These are phyloP conservation scores for Phaeodactylum tricornutum DNA, from an alignment of 108 stramenopile species.

Conservation along the genomic window DNA sequence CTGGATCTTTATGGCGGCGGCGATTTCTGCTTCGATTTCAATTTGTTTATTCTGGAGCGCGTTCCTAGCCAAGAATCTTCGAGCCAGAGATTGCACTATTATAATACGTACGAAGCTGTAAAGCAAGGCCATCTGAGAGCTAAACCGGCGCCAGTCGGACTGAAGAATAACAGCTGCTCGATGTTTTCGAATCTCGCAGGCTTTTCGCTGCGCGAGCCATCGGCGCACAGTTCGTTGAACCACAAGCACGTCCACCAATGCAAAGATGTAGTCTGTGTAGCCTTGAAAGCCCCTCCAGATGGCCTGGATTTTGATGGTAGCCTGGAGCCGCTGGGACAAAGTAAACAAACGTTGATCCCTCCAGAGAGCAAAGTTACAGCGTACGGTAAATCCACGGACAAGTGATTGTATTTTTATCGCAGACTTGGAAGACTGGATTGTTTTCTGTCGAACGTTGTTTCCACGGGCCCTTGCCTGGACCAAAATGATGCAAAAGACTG, in stretches of 20 bases:
- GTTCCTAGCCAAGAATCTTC: conserved; percentile 34
- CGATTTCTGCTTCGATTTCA: conserved; percentile 12
- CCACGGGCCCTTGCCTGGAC: conserved; percentile 51
- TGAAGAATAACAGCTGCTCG: conserved; percentile 33
- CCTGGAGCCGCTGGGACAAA: conserved; percentile 1
- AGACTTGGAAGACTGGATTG: conserved; percentile 30
- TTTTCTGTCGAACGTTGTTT: neutral
- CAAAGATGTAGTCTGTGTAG: conserved; percentile 51
- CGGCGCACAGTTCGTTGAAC: conserved; percentile 34
- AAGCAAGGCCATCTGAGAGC: conserved; percentile 31
- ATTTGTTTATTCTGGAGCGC: conserved; percentile 14
- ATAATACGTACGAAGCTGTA: neutral
- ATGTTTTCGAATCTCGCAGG: conserved; percentile 12
- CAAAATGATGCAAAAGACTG: conserved; percentile 45
- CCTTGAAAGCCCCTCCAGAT: conserved; percentile 47
- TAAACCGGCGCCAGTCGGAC: conserved; percentile 31
- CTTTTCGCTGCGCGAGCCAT: conserved; percentile 28
- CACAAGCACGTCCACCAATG: conserved; percentile 39
- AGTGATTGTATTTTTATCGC: conserved; percentile 10
- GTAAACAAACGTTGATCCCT: conserved; percentile 5
- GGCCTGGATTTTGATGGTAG: conserved; percentile 40
- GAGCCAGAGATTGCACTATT: conserved; percentile 43
- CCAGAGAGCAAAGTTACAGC: conserved; percentile 10
- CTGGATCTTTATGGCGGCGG: conserved; percentile 51
- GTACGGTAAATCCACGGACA: conserved; percentile 1